A percentile compares a stretch with the other conserved stretches of the same genome.
Evolutionary conservation across 2,329 filamentous ascomycete species (phyloP).

Genomic region (Calonectria henricotiae): DNA sequence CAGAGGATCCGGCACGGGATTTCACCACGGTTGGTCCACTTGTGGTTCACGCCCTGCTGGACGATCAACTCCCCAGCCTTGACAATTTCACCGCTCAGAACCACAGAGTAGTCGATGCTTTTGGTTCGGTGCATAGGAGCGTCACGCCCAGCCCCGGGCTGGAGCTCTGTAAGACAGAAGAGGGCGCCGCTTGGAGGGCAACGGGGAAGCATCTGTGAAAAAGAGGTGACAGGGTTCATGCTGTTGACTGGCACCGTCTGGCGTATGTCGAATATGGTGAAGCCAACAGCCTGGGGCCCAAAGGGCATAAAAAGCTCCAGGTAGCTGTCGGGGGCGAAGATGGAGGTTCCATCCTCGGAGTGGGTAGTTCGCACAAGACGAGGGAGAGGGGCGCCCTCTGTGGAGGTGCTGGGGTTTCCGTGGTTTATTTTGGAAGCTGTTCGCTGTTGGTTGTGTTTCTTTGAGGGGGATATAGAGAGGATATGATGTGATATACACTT

Average conservation of each 20-base stretch:
- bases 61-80: constrained; percentile 60
- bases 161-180: constrained; percentile 57
- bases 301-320: constrained; percentile 54
- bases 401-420: not conserved
- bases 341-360: constrained; percentile 52
- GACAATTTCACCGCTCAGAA: constrained; percentile 61
- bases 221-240: constrained; percentile 37
- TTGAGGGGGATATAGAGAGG: not conserved
- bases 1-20: constrained; percentile 60
- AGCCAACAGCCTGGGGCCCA: constrained; percentile 52
- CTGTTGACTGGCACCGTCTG: constrained; percentile 55
- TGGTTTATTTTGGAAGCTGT: constrained; percentile 13
- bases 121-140: constrained; percentile 63
- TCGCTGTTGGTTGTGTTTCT: not conserved
- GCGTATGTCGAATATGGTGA: constrained; percentile 55
- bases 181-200: constrained; percentile 57
- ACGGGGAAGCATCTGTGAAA: constrained; percentile 53
- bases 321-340: constrained; percentile 54
- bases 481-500: not conserved
- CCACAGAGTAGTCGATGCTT: constrained; percentile 60
- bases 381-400: constrained; percentile 29
- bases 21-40: constrained; percentile 61
- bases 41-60: constrained; percentile 63
- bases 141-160: constrained; percentile 44
- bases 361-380: constrained; percentile 56